Percentiles rank a stretch among this genome's conserved stretches.
phyloP scores from a whole-genome alignment of 83 land plant genomes.

The Thuja plicata region DNA sequence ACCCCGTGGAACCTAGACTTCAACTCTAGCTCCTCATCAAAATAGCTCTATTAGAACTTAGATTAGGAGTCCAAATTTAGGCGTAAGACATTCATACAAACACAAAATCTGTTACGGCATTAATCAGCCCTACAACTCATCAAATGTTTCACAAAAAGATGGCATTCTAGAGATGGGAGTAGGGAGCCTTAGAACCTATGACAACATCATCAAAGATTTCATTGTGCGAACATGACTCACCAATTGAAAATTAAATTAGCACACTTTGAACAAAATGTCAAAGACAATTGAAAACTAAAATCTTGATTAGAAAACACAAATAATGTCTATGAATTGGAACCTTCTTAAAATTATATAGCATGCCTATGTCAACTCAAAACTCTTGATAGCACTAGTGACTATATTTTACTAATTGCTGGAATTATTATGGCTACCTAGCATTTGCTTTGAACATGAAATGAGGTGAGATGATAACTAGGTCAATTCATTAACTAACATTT shows the following conservation, averaged over 20 bases:
- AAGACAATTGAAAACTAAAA: not conserved
- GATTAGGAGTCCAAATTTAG: not conserved
- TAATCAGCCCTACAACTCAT: not conserved
- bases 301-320: not conserved
- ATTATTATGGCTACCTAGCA: not conserved
- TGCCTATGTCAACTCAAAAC: too few species aligned
- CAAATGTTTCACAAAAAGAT: not conserved
- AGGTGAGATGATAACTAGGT: not conserved
- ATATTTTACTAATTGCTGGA: too few species aligned
- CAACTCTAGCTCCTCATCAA: not conserved
- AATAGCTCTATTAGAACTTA: not conserved
- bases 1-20: not conserved
- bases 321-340: not conserved
- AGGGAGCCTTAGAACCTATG: not conserved
- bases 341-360: too few species aligned
- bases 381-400: not conserved
- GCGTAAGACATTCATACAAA: not conserved
- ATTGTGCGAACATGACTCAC: not conserved
- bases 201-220: not conserved
- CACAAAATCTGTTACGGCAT: not conserved
- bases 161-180: not conserved
- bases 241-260: not conserved
- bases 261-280: too few species aligned
- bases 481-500: not conserved
- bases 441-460: not conserved